Evolutionary conservation across 495 filamentous ascomycete genomes (phyloP), one percentile per base, ranked within the genome.

Genomic region (Entonaema liquescens): DNA sequence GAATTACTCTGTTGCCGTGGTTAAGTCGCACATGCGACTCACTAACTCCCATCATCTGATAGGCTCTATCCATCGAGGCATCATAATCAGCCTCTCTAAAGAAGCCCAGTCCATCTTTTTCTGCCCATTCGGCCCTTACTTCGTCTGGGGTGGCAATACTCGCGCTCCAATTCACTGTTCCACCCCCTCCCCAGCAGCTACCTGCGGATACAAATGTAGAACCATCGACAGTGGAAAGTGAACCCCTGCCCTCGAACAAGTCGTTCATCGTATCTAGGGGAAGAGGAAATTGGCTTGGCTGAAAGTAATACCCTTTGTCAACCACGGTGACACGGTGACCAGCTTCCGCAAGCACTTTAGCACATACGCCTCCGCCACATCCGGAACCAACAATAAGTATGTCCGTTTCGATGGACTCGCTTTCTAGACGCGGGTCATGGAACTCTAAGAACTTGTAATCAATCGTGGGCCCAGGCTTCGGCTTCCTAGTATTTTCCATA

Each of bases 311-410:
- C 1, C 83, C 81, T 64, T 91, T 92, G 40, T 94, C 91, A 3
- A 91, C 87, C 0, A 94, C 90, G 3, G 93, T 72, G 23, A 94
- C 91, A 3, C 82, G 83, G 49, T 88, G 76, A 5, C 91, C 91
- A 0, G 89, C 89, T 76, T 92, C 90, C 4, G 91, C 87, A 8
- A 94, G 76, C 56, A 90, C 90, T 77, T 91, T 92, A 8, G 92
- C 92, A 25, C 85, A 85, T 0, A 94, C 91, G 0, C 83, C 89
- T n/a, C 89, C 92, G 47, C 92, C 92, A 71, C 91, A 93, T 19
- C 92, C 92, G 66, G 89, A 91, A 1, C 92, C 92, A 1, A 94
- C 84, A 59, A 94, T 86, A 2, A 94, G 85, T 0, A 93, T 86
- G 74, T 94, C 91, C 1, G 87, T 89, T 59, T 93, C 88, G 42